Evolutionary conservation across 1,284 basidiomycete species (phyloP).

Genomic region (Cystobasidiaceae sp.): DNA sequence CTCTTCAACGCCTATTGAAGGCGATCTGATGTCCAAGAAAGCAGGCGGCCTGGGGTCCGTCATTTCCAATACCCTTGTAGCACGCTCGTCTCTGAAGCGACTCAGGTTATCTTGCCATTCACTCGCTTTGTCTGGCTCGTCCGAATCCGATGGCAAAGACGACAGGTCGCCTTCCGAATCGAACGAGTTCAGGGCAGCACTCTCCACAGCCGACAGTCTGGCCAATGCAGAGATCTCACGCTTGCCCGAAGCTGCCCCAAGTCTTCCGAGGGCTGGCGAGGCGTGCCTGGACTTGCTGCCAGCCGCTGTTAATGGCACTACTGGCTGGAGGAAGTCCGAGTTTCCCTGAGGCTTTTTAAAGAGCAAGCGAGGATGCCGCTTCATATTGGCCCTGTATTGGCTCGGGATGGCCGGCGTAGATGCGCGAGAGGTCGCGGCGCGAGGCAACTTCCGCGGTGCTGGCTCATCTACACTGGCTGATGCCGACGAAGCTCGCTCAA

Average conservation of each 20-base stretch:
- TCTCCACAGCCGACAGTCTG: background rate
- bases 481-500: constrained; percentile 18
- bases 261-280: constrained; percentile 8
- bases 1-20: constrained; percentile 3
- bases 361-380: background rate
- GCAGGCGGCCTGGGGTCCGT: constrained; percentile 2
- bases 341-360: background rate
- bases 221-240: background rate
- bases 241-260: too few species aligned
- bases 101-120: constrained; percentile 16
- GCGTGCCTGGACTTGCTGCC: too few species aligned
- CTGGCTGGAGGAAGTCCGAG: too few species aligned
- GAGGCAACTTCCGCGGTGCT: background rate
- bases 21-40: background rate
- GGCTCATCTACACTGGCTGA: background rate
- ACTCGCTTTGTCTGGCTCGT: constrained; percentile 7
- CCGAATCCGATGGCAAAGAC: constrained; percentile 14
- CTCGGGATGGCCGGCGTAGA: constrained; percentile 2
- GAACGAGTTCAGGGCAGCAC: constrained; percentile 12
- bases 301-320: too few species aligned
- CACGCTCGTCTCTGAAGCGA: constrained; percentile 12
- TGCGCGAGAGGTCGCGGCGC: background rate
- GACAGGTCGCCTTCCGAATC: constrained; percentile 28
- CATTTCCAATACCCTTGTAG: constrained; percentile 5
- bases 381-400: background rate